Evolutionary conservation across 768 basidiomycete genomes (phyloP), one percentile per base, ranked within the genome.

Genomic region (Coprinopsis sp.): DNA sequence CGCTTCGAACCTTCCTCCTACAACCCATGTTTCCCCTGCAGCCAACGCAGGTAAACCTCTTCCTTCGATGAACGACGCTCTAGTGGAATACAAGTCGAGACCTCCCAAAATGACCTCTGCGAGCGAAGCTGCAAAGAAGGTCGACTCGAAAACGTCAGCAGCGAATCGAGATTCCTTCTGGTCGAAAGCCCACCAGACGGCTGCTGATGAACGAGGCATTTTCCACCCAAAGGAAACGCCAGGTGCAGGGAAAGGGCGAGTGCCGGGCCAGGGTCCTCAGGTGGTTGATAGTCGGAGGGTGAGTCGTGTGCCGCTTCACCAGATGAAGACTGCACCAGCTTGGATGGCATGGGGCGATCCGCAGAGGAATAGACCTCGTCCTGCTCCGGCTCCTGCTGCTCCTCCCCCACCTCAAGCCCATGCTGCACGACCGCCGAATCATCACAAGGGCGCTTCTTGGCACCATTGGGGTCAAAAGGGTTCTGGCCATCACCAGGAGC

Each of bases 391-490:
- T 30, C 40, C 18, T 16, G 27, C 24, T 16, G 24, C 27, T 30
- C 40, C 18, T 16, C 40, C 24, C 11, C 25, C n/a, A 42, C 27
- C 40, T 42, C 40, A 39, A 24, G 21, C 6, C 8, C 37, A 47
- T 12, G 36, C 27, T 34, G 50, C 52, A 14, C 57, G 52, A 19
- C 53, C 46, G 16, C 38, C 45, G 18, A 48, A 49, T 13, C 53
- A 51, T 29, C 47, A 45, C 16, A 53, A 56, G 37, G 56, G 57
- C 12, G 55, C 58, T 45, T 61, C 56, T 46, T 67, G 66, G 66
- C 56, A 64, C 45, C 49, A 53, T 23, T 65, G 66, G 66, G 64
- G 59, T 16, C 63, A 56, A 40, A 33, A 29, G 39, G 46, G 37
- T 6, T 27, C 46, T 19, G 27, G 36, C 11, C 24, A 34, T 16